Evolutionary conservation across 2,329 filamentous ascomycete genomes (phyloP).

Genomic region (Stachybotrys elegans): DNA sequence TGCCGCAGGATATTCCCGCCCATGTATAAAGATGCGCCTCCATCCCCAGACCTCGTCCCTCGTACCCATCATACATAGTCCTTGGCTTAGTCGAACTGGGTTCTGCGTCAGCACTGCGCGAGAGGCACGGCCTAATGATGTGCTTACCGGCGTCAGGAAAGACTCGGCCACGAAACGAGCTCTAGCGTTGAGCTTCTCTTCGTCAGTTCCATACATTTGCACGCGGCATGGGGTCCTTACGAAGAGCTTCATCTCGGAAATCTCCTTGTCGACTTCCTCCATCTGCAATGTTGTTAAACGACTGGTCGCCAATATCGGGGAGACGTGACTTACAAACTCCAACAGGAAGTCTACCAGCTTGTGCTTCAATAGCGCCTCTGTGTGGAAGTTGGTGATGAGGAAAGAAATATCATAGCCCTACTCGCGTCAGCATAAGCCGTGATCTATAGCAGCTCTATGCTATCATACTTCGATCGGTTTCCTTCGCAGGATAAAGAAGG

Average conservation of each 20-base stretch:
- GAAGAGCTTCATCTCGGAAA: slow-evolving; percentile 99
- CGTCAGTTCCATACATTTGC: no score
- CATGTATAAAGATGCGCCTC: no score
- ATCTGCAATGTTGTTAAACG: no score
- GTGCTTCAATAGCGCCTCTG: slow-evolving; percentile 97
- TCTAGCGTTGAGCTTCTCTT: slow-evolving; percentile 92
- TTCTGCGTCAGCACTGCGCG: no score
- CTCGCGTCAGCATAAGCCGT: slow-evolving; percentile 13
- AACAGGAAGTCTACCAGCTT: slow-evolving; percentile 99
- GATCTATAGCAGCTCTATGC: slow-evolving; percentile 1
- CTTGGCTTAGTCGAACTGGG: no score
- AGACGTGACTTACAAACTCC: no score
- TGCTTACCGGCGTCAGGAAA: slow-evolving; percentile 83
- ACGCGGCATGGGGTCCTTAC: no score
- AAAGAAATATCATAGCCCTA: slow-evolving; percentile 98
- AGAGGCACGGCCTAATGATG: no score
- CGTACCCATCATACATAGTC: no score
- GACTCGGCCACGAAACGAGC: slow-evolving; percentile 98
- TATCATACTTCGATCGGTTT: slow-evolving; percentile 84
- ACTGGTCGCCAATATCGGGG: no score
- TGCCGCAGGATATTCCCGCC: no score
- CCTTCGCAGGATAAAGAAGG: slow-evolving; percentile 91
- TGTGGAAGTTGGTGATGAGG: slow-evolving; percentile 97
- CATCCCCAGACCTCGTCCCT: no score
- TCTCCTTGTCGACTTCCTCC: slow-evolving; percentile 99